Evolutionary conservation across 2,329 filamentous ascomycete species (phyloP), one percentile per base, ranked within the genome.

Genomic region (Alternaria sp.): DNA sequence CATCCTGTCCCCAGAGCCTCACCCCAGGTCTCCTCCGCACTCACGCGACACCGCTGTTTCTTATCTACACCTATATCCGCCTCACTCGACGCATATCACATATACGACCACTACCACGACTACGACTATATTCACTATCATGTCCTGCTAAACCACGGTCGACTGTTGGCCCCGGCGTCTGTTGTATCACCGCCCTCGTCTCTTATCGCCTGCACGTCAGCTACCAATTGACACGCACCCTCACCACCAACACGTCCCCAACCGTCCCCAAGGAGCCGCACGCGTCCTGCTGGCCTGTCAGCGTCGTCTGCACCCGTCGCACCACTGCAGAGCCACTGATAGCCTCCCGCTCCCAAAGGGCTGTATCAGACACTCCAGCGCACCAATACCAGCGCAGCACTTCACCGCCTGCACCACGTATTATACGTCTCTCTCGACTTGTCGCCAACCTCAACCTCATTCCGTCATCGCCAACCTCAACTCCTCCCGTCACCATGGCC

Each of bases 181-280:
- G 71, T 65, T 72, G 72, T 75, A 74, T 66, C 71, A 77, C 75
- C 68, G 65, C 61, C 68, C 63, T 54, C 71, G 64, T 55, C 61
- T 72, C 76, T 78, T 79, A 78, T 79, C 76, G 70, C 72, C 70
- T 62, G 66, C 70, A 74, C 71, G 67, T 69, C 74, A 69, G 65
- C 75, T 67, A 71, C 77, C 74, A 78, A 78, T 79, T 70, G 70
- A 62, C 68, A 21, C 49, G 53, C 66, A 65, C 62, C 67, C 61
- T 63, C 69, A 60, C 68, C 63, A 68, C 68, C 64, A 68, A 47
- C 67, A 46, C 43, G 21, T 49, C 56, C 54, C 41, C 49, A 57
- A 68, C 14, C 30, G n/a, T 49, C 56, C 54, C 43, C 49, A 57
- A 68, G 18, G 70, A 75, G 68, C 72, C 67, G 69, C 73, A 72